Base-by-base conservation (phyloP, 2,329 filamentous ascomycete species). In the Didymella arachidicola region DNA sequence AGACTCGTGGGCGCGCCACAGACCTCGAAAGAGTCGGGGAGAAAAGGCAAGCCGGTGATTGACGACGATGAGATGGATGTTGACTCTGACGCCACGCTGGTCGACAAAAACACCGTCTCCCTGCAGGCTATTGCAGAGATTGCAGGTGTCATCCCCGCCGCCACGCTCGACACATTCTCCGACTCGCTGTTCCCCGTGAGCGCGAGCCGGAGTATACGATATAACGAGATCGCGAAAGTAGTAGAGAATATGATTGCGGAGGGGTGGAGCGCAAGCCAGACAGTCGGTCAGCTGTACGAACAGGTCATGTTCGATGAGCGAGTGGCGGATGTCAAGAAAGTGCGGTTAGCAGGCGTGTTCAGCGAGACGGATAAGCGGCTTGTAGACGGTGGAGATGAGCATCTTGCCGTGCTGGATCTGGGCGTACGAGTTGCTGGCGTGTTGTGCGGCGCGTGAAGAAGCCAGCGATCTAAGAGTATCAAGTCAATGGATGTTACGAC, bases 341-440 rank as follows among this genome's bases (percentile, higher is more conserved):
- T 94, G 73, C 89, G 89, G 75, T 94, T 99, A 59, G 89, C 94
- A 46, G 83, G 91, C 62, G 83, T 94, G 3, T 99, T 99, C 73
- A 97, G 93, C 0, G 93, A 98, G 77, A 84, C 94, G 27, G 95
- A 99, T 74, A 98, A 98, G 83, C 86, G 95, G 64, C 79, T 99
- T 45, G 90, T 97, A 6, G 96, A 99, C 77, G 95, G 95, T 8
- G 90, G 93, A 2, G 95, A 99, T 73, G 95, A 99, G 79, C 94
- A 99, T 75, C 81, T 99, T 25, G 92, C 91, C 1, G 90, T 98
- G 59, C 80, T 99, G 30, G 94, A 99, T 76, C 75, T 98, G 64
- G 84, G 90, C 7, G 82, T 98, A 72, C 88, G 91, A 71, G 90
- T 97, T 79, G 91, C 91, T 0, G 86, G 85, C 29, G 87, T 95